Conservation (phyloP, 331 rosid genomes). For the Rosa hybrid region DNA sequence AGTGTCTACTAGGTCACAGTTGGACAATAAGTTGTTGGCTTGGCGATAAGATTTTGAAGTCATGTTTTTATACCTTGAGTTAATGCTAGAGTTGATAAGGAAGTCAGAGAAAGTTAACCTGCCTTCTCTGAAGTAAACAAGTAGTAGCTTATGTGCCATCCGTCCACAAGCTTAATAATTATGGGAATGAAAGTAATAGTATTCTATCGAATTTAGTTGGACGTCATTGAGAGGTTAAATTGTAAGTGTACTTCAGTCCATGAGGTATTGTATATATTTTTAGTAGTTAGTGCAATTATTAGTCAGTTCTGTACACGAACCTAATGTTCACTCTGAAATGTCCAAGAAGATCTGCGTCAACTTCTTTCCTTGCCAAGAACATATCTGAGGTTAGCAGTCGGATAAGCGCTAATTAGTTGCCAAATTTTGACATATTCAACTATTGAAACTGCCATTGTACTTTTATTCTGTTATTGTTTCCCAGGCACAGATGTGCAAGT, state of each 20-base stretch:
- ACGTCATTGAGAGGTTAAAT: background rate
- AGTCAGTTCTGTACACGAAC: background rate
- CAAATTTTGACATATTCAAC: background rate
- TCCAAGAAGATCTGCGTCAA: conserved; percentile 45
- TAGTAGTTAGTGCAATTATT: background rate
- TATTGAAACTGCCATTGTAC: background rate
- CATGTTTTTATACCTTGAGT: background rate
- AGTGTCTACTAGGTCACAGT: background rate
- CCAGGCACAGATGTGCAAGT: conserved; percentile 32
- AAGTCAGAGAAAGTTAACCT: background rate
- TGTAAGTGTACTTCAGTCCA: background rate
- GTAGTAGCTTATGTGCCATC: background rate
- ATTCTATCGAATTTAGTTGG: background rate
- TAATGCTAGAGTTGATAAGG: no score
- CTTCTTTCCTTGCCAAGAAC: conserved; percentile 34
- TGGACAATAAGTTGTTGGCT: background rate
- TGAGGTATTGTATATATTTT: background rate
- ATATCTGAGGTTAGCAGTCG: conserved; percentile 47
- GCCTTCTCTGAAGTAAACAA: background rate
- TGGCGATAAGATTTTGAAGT: background rate
- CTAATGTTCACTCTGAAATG: background rate
- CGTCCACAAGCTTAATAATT: background rate
- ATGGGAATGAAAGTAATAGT: background rate
- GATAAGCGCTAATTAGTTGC: conserved; percentile 4
- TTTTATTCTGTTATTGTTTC: conserved; percentile 22